Evolutionary conservation across 768 basidiomycete species (phyloP).

Genomic region (Coprinopsis cinerea): DNA sequence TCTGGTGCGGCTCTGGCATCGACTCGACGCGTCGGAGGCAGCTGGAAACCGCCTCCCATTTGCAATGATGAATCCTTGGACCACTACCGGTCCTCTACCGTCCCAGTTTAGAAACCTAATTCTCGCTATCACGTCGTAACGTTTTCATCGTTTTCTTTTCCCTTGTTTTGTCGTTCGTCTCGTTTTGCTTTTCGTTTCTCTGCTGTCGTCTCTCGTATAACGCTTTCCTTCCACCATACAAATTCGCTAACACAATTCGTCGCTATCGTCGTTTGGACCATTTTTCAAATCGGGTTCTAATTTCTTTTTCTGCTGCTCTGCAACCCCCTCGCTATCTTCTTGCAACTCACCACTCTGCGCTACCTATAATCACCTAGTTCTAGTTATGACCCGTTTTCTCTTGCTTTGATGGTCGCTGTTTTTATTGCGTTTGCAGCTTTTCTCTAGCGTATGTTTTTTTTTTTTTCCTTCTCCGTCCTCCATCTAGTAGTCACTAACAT

Average conservation of each 20-base stretch:
- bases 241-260: too few species aligned
- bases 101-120: not conserved
- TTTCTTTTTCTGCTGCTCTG: not conserved
- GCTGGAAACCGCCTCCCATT: slow-evolving; percentile 31
- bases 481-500: not conserved
- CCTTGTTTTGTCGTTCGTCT: not conserved
- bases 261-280: not conserved
- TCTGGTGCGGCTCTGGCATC: slow-evolving; percentile 45
- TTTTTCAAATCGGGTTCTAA: not conserved
- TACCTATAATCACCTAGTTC: not conserved
- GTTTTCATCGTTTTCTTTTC: not conserved
- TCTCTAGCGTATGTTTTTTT: not conserved
- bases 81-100: not conserved
- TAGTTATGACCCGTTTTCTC: not conserved
- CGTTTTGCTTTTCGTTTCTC: too few species aligned
- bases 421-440: not conserved
- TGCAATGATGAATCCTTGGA: slow-evolving; percentile 4
- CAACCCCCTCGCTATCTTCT: slow-evolving; percentile 15
- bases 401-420: not conserved
- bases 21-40: slow-evolving; percentile 49
- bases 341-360: not conserved
- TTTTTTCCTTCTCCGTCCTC: not conserved
- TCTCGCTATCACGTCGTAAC: not conserved
- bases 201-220: not conserved
- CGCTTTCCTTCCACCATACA: not conserved